A percentile compares a stretch with the other conserved stretches of the same genome.
phyloP scores from a whole-genome alignment of 306 rosid genomes.

The Citrullus mucosospermus region DNA sequence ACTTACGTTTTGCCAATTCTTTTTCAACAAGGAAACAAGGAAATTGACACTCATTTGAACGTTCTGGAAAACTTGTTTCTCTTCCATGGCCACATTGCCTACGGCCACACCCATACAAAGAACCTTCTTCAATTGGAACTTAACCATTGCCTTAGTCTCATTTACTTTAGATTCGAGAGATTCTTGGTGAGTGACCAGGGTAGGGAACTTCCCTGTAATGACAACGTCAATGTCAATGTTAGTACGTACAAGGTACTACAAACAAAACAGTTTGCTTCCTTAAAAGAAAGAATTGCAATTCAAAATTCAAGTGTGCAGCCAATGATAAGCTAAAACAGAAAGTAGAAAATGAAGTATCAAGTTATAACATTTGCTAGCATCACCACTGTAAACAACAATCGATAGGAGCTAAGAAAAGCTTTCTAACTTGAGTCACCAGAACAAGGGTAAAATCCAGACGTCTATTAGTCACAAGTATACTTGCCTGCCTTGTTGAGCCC shows the following conservation, averaged over 20 bases:
- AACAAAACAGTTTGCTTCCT: no score
- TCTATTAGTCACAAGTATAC: conserved; percentile 8
- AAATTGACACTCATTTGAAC: conserved; percentile 73
- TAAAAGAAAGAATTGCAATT: neutral
- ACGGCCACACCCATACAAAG: conserved; percentile 90
- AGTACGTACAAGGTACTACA: neutral
- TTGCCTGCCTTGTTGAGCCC: conserved; percentile 91
- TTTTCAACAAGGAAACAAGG: conserved; percentile 71
- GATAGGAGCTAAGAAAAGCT: neutral
- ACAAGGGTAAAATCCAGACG: neutral
- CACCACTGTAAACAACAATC: neutral
- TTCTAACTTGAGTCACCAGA: neutral
- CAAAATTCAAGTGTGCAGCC: neutral
- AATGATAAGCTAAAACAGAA: neutral
- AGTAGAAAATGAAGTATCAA: neutral
- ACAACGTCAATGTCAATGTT: neutral
- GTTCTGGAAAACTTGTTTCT: conserved; percentile 81
- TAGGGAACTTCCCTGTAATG: conserved; percentile 59
- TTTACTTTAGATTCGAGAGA: conserved; percentile 64
- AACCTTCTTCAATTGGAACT: conserved; percentile 77
- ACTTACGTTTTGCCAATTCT: conserved; percentile 84
- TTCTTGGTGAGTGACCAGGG: conserved; percentile 74
- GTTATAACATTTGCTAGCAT: neutral
- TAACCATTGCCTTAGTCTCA: conserved; percentile 72
- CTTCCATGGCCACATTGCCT: conserved; percentile 77